Base-by-base conservation (phyloP, 495 filamentous ascomycete species). In the Opeltia flavorubescens region DNA sequence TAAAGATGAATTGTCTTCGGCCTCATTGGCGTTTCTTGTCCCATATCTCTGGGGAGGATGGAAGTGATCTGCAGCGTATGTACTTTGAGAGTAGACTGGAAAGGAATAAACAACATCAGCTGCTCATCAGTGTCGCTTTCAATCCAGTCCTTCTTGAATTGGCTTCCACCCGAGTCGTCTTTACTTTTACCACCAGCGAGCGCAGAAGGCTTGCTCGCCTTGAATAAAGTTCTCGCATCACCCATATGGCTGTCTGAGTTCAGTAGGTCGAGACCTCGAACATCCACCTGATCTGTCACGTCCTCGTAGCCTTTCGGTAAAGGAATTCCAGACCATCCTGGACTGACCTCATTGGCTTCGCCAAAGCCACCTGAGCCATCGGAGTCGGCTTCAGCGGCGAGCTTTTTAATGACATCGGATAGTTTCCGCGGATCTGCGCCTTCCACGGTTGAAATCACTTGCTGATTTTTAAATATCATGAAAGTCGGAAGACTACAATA, bases 101-200 rank as follows among this genome's bases (percentile, higher is more conserved):
- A 95, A 7, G 91, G 91, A 40, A 94, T 68, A 61, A 82, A 95
- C 44, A 98, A 75, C 80, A 98, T 84, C 49, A 98, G 62, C 71
- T 98, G 93, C 67, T 95, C 87, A 60, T 98, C 91, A n/a, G 89
- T 94, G 59, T 95, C 93, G 58, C 86, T 95, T 71, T 96, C 86
- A n/a, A 95, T 77, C 86, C 87, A 96, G 64, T 98, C 91, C 44
- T 77, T 76, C 27, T 66, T 52, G 34, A 61, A 56, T 13, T 56
- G 63, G 31, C 56, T 57, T 9, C 61, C 62, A 36, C 62, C 71
- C 12, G 59, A 66, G 62, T 83, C 84, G 31, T 75, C 74, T 54
- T 82, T 82, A 15, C 53, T 52, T 21, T 59, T 59, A 5, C 50
- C 44, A 34, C 51, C 58, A 11, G 61, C 67, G 31, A 89, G 62